Base-by-base conservation (phyloP, 345 rosid species). In the Sisymbrium irio region DNA sequence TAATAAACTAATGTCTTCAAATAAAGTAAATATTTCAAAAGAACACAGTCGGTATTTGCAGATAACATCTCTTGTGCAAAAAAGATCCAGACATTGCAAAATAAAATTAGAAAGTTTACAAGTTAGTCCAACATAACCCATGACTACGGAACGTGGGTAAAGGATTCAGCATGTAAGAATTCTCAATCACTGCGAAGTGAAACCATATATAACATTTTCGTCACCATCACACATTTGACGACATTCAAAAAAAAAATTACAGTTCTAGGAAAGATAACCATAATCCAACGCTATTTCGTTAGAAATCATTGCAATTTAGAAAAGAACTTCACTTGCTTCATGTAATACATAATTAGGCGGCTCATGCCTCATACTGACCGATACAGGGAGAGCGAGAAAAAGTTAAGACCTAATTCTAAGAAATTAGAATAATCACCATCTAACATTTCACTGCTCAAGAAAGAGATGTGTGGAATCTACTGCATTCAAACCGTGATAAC, bases 1-100 rank as follows among this genome's bases (percentile, higher is more conserved):
- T 64, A 71, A 50, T 64, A 64, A 46, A 46, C 28, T 64, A 69
- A 35, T 63, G 14, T 64, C 32, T 47, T 55, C 42, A 25, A 69
- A 28, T 55, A 65, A 59, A 45, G 54, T 45, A 69, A 63, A 17
- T 12, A 54, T 11, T 9, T 54, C 0, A 7, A 40, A 65, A 27
- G 28, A 40, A 22, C 20, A 55, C 47, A 58, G 67, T 49, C 35
- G 14, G 62, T 28, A 59, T 50, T 35, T 42, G 36, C 69, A 62
- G 10, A 62, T 18, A 12, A 45, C 58, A 41, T 62, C 10, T 46
- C 55, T 59, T 41, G n/a, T 25, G 11, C 71, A 76, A 19, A 30
- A n/a, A 63, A 57, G 1, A 63, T 30, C 40, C 67, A 37, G 27
- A 7, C 60, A 63, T 13, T n/a, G 61, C 51, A 37, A 45, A 35